Conservation (phyloP, 2,329 filamentous ascomycete genomes). For the Endoconidiophora laricicola region DNA sequence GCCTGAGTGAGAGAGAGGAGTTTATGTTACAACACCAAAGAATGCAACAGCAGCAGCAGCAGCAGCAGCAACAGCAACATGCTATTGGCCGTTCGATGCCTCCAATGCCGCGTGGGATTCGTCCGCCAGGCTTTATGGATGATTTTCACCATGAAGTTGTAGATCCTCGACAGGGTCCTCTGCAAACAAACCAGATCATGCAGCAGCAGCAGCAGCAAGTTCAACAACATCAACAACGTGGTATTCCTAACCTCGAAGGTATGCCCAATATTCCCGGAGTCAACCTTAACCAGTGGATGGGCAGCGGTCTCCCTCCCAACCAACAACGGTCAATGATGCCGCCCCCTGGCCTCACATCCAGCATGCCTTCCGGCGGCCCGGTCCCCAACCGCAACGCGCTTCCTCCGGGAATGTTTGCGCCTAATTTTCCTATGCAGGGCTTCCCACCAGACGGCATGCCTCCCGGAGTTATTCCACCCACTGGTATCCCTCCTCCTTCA, state of each 20-base stretch:
- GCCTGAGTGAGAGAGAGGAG: conserved; percentile 4
- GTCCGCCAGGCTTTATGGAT: conserved; percentile 36
- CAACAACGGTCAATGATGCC: conserved; percentile 37
- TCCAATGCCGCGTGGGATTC: conserved; percentile 23
- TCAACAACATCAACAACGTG: conserved; percentile 15
- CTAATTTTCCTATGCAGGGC: conserved; percentile 38
- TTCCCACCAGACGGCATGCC: conserved; percentile 9
- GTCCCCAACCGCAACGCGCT: conserved; percentile 27
- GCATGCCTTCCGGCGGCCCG: conserved; percentile 24
- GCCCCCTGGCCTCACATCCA: conserved; percentile 37
- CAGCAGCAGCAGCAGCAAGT: conserved; percentile 25
- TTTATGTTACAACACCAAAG: conserved; percentile 22
- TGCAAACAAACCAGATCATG: conserved; percentile 48
- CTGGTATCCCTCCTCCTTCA: conserved; percentile 23
- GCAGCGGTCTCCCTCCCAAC: conserved; percentile 21
- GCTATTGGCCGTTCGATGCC: conserved; percentile 8
- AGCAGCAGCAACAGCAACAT: conserved; percentile 15
- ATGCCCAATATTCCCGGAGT: conserved; percentile 33
- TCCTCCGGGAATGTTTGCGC: conserved; percentile 39
- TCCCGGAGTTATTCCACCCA: conserved; percentile 27
- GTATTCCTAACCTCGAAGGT: conserved; percentile 43
- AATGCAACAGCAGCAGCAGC: conserved; percentile 16
- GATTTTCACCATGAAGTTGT: conserved; percentile 34
- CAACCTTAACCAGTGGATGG: conserved; percentile 30
- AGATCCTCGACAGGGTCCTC: conserved; percentile 28